phyloP scores from a whole-genome alignment of 495 filamentous ascomycete species.

The Penicillium bialowiezense region DNA sequence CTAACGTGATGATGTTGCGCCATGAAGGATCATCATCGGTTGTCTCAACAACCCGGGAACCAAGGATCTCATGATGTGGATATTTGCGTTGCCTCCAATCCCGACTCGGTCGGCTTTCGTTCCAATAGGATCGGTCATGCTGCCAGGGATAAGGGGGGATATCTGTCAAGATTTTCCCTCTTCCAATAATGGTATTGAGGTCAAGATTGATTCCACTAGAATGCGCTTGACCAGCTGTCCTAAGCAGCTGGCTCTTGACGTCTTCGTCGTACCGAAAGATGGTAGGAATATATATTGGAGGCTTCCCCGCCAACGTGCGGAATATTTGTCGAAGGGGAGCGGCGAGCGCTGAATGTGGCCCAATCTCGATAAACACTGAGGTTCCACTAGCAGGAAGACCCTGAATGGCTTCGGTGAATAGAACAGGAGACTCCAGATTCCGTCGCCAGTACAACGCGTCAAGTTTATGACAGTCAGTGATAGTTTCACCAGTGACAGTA shows the following conservation, averaged over 20 bases:
- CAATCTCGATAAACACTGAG: slow-evolving; percentile 52
- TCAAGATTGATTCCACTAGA: slow-evolving; percentile 19
- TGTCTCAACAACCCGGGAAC: slow-evolving; percentile 35
- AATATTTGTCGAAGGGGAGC: slow-evolving; percentile 53
- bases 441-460: slow-evolving; percentile 40
- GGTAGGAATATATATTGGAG: slow-evolving; percentile 30
- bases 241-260: slow-evolving; percentile 14
- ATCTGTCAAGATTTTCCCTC: slow-evolving; percentile 29
- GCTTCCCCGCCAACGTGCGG: slow-evolving; percentile 1
- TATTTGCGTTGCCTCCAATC: slow-evolving; percentile 47
- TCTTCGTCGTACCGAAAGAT: slow-evolving; percentile 22
- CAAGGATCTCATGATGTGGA: slow-evolving; percentile 47
- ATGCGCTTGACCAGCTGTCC: slow-evolving; percentile 27
- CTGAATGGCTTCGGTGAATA: slow-evolving; percentile 30
- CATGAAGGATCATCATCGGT: slow-evolving; percentile 45
- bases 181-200: slow-evolving; percentile 25
- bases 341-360: slow-evolving; percentile 58
- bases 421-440: slow-evolving; percentile 24
- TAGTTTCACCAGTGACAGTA: slow-evolving; percentile 26
- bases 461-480: slow-evolving; percentile 12
- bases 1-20: slow-evolving; percentile 44
- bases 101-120: slow-evolving; percentile 41
- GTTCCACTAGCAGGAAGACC: neutral
- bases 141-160: slow-evolving; percentile 54
- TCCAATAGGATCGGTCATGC: slow-evolving; percentile 39